Evolutionary conservation across 2,329 filamentous ascomycete genomes (phyloP), one percentile per base, ranked within the genome.

Genomic region (Talaromyces sp.): DNA sequence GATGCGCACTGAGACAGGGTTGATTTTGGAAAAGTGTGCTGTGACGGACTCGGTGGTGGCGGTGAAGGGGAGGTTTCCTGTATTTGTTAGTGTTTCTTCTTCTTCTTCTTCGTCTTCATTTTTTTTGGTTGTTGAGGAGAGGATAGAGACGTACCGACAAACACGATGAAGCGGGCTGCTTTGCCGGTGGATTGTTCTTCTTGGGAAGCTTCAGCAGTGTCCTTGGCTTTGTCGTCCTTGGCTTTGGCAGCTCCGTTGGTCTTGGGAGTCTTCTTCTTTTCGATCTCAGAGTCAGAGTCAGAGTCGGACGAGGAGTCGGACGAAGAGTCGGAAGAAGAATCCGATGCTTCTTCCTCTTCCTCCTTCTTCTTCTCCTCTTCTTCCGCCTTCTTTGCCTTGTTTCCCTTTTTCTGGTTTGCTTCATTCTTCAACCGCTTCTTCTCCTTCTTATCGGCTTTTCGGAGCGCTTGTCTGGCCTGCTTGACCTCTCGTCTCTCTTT

Each of bases 41-140:
- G 79, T 77, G 63, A 97, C 83, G 48, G 85, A 81, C 55, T 84
- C 84, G 56, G 83, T 81, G 3, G 88, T 96, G 46, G 91, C 90
- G 63, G 83, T 87, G 83, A 86, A 97, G 55, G 93, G 93, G 6
- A 97, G 88, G 78, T 97, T 97, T 73, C 93, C 91, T 26, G 26
- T 26, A 26, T 26, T 26, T 26, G 26, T 26, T 26, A 26, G n/a
- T n/a, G n/a, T n/a, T n/a, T n/a, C n/a, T n/a, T n/a, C n/a, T n/a
- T n/a, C n/a, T n/a, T n/a, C n/a, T n/a, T n/a, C n/a, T n/a, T n/a
- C n/a, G n/a, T n/a, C n/a, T n/a, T n/a, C n/a, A n/a, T n/a, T n/a
- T n/a, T n/a, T n/a, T n/a, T n/a, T n/a, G n/a, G n/a, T n/a, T n/a
- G n/a, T n/a, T n/a, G n/a, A n/a, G n/a, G n/a, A n/a, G n/a, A 26